Evolutionary conservation across 2,329 filamentous ascomycete genomes (phyloP), one percentile per base, ranked within the genome.

Genomic region (Thermothelomyces thermophilus): DNA sequence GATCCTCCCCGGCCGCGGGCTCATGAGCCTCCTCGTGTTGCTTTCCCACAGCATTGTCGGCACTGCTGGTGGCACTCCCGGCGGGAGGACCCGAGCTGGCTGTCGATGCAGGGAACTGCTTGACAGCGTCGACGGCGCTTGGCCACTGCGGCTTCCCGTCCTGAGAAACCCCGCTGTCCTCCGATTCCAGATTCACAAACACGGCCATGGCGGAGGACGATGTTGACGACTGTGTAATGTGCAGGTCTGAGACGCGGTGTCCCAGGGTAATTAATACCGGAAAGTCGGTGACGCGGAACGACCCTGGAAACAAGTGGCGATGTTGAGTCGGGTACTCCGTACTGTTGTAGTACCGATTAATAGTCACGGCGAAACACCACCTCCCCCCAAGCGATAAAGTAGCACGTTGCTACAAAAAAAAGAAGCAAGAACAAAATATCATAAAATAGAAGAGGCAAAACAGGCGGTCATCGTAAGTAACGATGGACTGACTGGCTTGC

Each of bases 1-100:
- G 76, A 62, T 74, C 73, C 58, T 68, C 64, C 58, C 56, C 57
- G 53, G 61, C 62, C 41, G 51, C 57, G 36, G 39, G 48, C 48
- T 50, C 49, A 37, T 51, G 53, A 42, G 48, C 55, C 47, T 53
- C 52, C 48, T 53, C 55, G 30, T 26, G 47, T 28, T 48, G 24
- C 19, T 50, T 40, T 47, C 16, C 31, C 17, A 16, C 24, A 8
- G 31, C 20, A 9, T 34, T 13, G 40, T 35, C 35, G 28, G 17
- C 11, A 19, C 14, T 19, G 37, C 11, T 33, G 39, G 5, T 20
- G 34, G 34, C 37, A 5, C n/a, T 26, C 31, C 31, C 41, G 40
- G 31, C 34, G n/a, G 31, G 26, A 19, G 46, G 37, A 16, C 16
- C 22, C 3, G 30, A 19, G 35, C 33, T 20, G 26, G 46, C 47